A percentile compares a stretch with the other conserved stretches of the same genome.
Evolutionary conservation across 2,329 filamentous ascomycete species (phyloP).

Genomic region (Teratosphaeriaceae sp.): DNA sequence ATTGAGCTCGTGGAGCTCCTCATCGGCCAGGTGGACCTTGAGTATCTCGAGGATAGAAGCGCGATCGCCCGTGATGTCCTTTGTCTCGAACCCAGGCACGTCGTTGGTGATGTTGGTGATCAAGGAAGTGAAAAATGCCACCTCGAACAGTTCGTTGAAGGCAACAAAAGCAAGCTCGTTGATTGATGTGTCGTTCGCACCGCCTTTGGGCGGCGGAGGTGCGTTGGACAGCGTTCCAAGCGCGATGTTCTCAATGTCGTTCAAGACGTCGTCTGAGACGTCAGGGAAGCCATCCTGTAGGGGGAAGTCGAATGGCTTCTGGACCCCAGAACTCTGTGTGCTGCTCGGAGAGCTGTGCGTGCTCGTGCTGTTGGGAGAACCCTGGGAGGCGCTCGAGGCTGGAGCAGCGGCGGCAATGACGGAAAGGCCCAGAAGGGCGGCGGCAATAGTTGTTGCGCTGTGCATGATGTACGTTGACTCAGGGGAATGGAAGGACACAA

Average conservation of each 20-base stretch:
- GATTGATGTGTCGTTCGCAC: conserved; percentile 39
- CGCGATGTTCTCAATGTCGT: conserved; percentile 49
- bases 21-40: conserved; percentile 55
- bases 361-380: too few species aligned
- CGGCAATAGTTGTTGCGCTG: not conserved
- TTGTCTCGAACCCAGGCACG: conserved; percentile 42
- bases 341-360: not conserved
- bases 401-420: conserved; percentile 1
- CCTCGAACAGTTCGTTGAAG: conserved; percentile 68
- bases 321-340: not conserved
- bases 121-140: conserved; percentile 60
- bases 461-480: not conserved
- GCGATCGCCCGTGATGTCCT: conserved; percentile 41
- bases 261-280: conserved; percentile 44
- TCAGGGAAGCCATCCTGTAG: conserved; percentile 54
- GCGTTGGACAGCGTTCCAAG: conserved; percentile 46
- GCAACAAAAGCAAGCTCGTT: conserved; percentile 50
- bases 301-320: conserved; percentile 29
- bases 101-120: conserved; percentile 57
- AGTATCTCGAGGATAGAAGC: conserved; percentile 41
- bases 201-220: not conserved
- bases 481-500: not conserved
- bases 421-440: conserved; percentile 2
- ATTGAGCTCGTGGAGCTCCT: conserved; percentile 58
- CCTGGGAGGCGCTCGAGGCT: not conserved